A percentile compares a stretch with the other conserved stretches of the same genome.
Evolutionary conservation across 805 yeast genomes (phyloP).

Genomic region (Kazachstania bromeliacearum): DNA sequence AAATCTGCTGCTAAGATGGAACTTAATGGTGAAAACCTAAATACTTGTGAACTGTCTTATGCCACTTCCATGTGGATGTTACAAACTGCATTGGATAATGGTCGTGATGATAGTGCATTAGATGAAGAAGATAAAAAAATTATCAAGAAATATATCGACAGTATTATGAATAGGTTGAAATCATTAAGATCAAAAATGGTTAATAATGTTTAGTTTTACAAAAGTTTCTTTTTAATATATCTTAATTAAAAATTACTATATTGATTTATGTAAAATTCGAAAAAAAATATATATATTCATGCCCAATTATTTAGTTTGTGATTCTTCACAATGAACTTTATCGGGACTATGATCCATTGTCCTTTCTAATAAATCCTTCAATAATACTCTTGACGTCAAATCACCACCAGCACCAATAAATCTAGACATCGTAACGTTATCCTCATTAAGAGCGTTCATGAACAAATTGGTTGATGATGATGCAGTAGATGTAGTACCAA

Average conservation of each 20-base stretch:
- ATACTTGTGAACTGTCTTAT: constrained; percentile 78
- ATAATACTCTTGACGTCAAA: constrained; percentile 1
- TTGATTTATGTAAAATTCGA: no score
- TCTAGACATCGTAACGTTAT: constrained; percentile 2
- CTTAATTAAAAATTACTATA: neutral
- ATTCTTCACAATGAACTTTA: no score
- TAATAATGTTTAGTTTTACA: neutral
- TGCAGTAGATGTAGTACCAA: constrained; percentile 1
- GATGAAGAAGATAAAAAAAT: constrained; percentile 66
- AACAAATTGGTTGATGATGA: constrained; percentile 3
- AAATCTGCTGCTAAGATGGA: constrained; percentile 87
- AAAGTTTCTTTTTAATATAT: no score
- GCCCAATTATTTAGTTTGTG: no score
- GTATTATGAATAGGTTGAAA: constrained; percentile 73
- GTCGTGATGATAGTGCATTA: constrained; percentile 55
- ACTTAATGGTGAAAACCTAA: constrained; percentile 46
- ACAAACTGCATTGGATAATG: constrained; percentile 64
- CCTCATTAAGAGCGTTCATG: constrained; percentile 2
- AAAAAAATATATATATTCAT: no score
- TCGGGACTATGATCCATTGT: neutral
- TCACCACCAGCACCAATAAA: constrained; percentile 3
- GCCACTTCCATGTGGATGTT: constrained; percentile 94
- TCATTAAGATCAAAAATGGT: constrained; percentile 53
- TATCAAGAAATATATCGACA: constrained; percentile 71
- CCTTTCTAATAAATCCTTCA: constrained; percentile 2